These are phyloP conservation scores for Eimeria brunetti DNA, from an alignment of 169 alveolate species.

Conservation along the genomic window DNA sequence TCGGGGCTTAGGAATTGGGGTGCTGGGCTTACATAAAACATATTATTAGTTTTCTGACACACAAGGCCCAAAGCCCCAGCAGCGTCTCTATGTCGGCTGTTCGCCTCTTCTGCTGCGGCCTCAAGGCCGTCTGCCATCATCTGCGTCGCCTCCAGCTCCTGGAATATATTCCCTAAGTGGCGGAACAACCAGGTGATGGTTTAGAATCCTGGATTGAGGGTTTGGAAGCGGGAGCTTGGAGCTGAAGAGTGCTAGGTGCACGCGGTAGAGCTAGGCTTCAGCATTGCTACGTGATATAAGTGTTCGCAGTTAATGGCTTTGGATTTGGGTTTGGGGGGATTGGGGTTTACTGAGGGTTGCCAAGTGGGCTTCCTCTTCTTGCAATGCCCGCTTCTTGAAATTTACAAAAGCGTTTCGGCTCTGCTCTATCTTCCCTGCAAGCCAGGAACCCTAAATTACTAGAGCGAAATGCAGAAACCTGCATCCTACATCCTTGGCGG, in stretches of 20 bases:
- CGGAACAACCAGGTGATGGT: background rate
- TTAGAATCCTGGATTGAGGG: background rate
- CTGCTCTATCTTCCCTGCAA: slow-evolving; percentile 41
- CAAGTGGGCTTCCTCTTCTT: slow-evolving; percentile 7
- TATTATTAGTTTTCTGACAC: slow-evolving; percentile 21
- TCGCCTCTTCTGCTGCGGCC: slow-evolving; percentile 47
- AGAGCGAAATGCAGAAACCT: background rate
- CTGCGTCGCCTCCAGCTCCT: slow-evolving; percentile 35
- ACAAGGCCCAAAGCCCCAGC: slow-evolving; percentile 54
- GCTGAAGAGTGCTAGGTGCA: background rate
- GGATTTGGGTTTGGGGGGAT: background rate
- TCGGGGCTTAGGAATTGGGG: background rate
- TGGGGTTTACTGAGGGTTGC: slow-evolving; percentile 26
- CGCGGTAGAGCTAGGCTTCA: background rate
- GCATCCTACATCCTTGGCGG: background rate
- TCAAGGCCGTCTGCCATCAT: slow-evolving; percentile 48
- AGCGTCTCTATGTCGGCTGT: slow-evolving; percentile 26
- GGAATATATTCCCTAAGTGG: background rate
- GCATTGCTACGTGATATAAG: background rate
- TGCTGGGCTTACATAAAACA: slow-evolving; percentile 16
- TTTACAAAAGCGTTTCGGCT: background rate
- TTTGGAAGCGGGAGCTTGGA: background rate
- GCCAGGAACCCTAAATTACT: background rate
- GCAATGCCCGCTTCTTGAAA: background rate
- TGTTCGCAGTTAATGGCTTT: background rate